phyloP scores from a whole-genome alignment of 2,329 filamentous ascomycete species.

The Colletotrichum lini region DNA sequence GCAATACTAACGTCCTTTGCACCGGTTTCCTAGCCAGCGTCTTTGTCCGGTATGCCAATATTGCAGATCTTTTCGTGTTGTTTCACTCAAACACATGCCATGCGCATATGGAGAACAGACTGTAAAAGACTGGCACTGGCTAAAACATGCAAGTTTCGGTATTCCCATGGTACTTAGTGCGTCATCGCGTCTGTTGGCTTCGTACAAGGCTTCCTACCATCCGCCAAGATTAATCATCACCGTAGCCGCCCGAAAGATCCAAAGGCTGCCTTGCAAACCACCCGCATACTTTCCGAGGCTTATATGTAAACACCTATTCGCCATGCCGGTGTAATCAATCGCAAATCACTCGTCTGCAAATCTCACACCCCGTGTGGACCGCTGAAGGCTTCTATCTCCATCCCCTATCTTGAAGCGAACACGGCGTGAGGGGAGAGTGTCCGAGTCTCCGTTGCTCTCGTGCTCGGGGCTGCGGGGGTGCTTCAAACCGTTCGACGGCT shows the following conservation, averaged over 20 bases:
- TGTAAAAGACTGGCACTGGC: background rate
- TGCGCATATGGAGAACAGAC: background rate
- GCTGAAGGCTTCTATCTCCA: background rate
- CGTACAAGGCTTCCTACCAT: too few relatives aligned
- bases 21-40: background rate
- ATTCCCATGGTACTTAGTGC: background rate
- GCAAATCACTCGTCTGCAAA: conserved; percentile 2
- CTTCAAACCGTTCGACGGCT: conserved; percentile 45
- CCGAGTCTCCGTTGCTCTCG: conserved; percentile 16
- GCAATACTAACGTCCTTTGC: background rate
- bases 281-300: background rate
- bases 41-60: background rate
- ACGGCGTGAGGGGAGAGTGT: conserved; percentile 49
- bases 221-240: too few relatives aligned
- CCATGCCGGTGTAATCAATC: background rate
- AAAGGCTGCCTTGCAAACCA: background rate
- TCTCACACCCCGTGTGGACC: background rate
- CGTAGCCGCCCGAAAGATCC: too few relatives aligned
- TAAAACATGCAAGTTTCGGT: background rate
- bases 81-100: background rate
- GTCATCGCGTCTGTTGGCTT: background rate
- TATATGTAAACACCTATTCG: background rate
- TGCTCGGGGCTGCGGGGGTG: conserved; percentile 41
- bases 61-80: background rate
- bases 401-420: conserved; percentile 49